Conservation (phyloP, 768 basidiomycete genomes). For the Brasilioporus rufonigricans region DNA sequence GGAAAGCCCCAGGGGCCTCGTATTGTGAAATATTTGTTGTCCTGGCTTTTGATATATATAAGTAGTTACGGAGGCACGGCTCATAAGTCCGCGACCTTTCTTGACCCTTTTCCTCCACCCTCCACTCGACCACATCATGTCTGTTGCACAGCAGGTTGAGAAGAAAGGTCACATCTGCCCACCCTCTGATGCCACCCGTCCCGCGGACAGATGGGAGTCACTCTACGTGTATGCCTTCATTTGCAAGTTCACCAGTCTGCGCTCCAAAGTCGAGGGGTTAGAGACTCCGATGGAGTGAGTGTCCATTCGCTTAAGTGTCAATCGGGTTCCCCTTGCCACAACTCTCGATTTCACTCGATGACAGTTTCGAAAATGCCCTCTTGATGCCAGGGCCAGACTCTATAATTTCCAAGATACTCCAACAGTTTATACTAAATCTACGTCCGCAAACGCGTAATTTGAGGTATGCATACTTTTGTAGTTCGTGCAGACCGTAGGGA, state of each 20-base stretch:
- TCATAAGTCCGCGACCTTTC: constrained; percentile 34
- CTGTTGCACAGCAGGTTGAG: constrained; percentile 33
- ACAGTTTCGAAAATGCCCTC: constrained; percentile 78
- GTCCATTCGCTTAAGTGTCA: constrained; percentile 19
- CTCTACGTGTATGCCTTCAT: constrained; percentile 85
- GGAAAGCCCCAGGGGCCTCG: constrained; percentile 25
- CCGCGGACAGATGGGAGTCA: constrained; percentile 82
- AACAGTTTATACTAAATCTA: constrained; percentile 77
- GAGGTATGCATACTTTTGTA: constrained; percentile 53
- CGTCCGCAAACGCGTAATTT: constrained; percentile 88
- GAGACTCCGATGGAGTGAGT: constrained; percentile 84
- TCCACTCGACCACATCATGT: constrained; percentile 35
- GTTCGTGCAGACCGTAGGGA: constrained; percentile 22
- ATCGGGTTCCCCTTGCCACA: constrained; percentile 21
- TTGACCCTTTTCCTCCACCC: constrained; percentile 37
- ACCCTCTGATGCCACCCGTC: constrained; percentile 65
- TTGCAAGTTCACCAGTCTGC: constrained; percentile 75
- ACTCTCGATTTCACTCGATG: constrained; percentile 32
- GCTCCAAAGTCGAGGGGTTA: constrained; percentile 72
- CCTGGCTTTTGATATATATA: constrained; percentile 37
- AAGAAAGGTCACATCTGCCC: constrained; percentile 55
- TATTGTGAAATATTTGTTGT: constrained; percentile 37
- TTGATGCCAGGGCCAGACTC: constrained; percentile 68
- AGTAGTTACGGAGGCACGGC: constrained; percentile 35
- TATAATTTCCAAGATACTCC: constrained; percentile 69